These are phyloP conservation scores for Scleroderma citrinum DNA, from an alignment of 768 basidiomycete genomes.

Conservation along the genomic window DNA sequence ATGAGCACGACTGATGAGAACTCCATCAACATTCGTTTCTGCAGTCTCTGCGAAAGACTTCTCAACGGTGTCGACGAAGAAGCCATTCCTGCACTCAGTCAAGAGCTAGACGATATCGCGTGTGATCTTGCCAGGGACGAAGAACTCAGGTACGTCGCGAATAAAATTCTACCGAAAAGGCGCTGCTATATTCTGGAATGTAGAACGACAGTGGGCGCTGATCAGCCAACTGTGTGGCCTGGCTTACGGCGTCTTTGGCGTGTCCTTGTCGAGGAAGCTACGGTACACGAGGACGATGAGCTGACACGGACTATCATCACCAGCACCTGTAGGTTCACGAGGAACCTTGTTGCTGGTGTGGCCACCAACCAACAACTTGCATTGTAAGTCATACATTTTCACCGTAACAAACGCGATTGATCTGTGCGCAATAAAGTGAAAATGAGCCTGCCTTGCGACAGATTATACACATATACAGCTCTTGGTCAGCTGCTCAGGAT, in stretches of 20 bases:
- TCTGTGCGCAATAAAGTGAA: conserved; percentile 37
- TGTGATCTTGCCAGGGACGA: conserved; percentile 45
- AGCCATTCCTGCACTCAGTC: conserved; percentile 17
- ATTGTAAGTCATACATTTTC: conserved; percentile 47
- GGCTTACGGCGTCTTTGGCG: conserved; percentile 53
- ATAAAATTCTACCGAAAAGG: neutral
- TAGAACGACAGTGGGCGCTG: conserved; percentile 32
- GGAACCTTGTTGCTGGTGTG: conserved; percentile 78
- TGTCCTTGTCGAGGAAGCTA: conserved; percentile 27
- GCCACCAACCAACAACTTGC: conserved; percentile 65
- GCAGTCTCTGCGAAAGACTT: conserved; percentile 38
- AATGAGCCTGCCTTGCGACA: conserved; percentile 67
- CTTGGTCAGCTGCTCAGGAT: conserved; percentile 67
- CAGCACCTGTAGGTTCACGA: conserved; percentile 69
- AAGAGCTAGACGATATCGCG: conserved; percentile 46
- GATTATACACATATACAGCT: conserved; percentile 68
- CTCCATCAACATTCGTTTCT: conserved; percentile 29
- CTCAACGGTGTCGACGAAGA: conserved; percentile 24
- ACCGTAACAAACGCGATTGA: neutral
- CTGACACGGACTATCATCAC: conserved; percentile 37
- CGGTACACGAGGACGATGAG: conserved; percentile 26
- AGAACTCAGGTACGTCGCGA: conserved; percentile 23
- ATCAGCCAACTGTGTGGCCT: conserved; percentile 48
- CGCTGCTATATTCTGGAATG: neutral
- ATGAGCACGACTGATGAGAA: conserved; percentile 1